Conservation (phyloP, 208 protist species). For the Strigomonas culicis region DNA sequence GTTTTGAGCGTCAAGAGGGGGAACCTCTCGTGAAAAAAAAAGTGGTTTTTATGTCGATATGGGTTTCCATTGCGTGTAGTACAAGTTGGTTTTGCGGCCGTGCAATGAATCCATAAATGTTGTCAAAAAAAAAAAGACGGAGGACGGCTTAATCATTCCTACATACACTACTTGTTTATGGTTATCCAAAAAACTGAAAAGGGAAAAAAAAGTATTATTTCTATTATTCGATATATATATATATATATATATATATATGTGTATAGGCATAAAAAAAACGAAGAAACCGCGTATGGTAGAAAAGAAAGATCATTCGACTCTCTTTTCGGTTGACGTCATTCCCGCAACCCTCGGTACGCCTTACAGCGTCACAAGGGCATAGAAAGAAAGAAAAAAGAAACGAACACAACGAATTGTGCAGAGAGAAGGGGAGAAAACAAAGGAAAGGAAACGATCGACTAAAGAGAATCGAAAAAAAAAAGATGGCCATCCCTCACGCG, state of each 20-base stretch:
- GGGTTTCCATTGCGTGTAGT: too few species aligned
- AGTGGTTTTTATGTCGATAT: too few species aligned
- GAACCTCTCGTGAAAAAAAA: too few species aligned
- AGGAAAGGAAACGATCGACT: background rate
- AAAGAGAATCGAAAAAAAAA: too few species aligned
- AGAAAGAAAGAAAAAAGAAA: slow-evolving; percentile 11
- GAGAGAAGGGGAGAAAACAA: background rate
- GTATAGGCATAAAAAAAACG: background rate
- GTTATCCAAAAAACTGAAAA: background rate
- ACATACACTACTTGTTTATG: background rate
- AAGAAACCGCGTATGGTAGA: background rate
- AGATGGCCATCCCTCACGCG: slow-evolving; percentile 4
- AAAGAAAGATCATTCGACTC: background rate
- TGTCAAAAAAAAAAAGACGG: background rate
- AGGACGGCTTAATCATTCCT: background rate
- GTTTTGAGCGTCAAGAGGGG: too few species aligned
- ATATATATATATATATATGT: slow-evolving; percentile 7
- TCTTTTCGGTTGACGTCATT: too few species aligned
- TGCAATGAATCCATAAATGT: background rate
- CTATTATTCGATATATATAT: slow-evolving; percentile 1
- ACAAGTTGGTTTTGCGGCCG: too few species aligned
- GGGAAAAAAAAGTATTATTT: background rate
- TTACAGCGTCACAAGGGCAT: background rate
- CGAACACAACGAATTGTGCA: background rate
- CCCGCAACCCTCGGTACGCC: too few species aligned